A percentile compares a stretch with the other conserved stretches of the same genome.
Evolutionary conservation across 2,329 filamentous ascomycete species (phyloP).

Genomic region (Nemania serpens): DNA sequence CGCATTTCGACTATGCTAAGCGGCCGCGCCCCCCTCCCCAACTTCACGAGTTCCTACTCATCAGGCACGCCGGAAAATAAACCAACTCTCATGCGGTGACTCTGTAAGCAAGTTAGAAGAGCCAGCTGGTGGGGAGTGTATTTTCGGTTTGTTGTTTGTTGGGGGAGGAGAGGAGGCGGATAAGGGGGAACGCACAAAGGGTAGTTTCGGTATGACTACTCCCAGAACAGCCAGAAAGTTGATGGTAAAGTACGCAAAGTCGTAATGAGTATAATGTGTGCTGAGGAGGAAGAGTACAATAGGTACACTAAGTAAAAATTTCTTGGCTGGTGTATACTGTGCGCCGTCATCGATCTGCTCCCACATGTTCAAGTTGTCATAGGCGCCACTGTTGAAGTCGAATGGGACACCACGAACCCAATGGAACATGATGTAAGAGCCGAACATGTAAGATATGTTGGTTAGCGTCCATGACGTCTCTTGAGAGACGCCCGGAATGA

Average conservation of each 20-base stretch:
- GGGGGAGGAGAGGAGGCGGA: neutral
- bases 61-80: constrained; percentile 73
- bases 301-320: constrained; percentile 92
- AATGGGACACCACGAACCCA: constrained; percentile 97
- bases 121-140: constrained; percentile 22
- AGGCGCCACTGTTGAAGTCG: constrained; percentile 97
- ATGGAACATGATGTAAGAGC: constrained; percentile 99
- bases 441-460: constrained; percentile 99
- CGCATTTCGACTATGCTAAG: constrained; percentile 28
- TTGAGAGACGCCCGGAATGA: constrained; percentile 93
- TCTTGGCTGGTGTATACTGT: constrained; percentile 98
- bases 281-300: constrained; percentile 94
- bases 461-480: constrained; percentile 98
- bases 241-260: constrained; percentile 94
- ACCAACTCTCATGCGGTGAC: constrained; percentile 77
- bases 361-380: constrained; percentile 99
- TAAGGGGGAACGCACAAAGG: constrained; percentile 70
- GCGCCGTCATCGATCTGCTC: constrained; percentile 99
- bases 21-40: constrained; percentile 5
- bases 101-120: constrained; percentile 54
- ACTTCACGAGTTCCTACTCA: constrained; percentile 45
- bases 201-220: constrained; percentile 95
- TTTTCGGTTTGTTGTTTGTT: neutral
- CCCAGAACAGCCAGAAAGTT: constrained; percentile 92
- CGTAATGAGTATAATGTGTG: constrained; percentile 99